Evolutionary conservation across 345 rosid species (phyloP), one percentile per base, ranked within the genome.

Genomic region (Hevea brasiliensis): DNA sequence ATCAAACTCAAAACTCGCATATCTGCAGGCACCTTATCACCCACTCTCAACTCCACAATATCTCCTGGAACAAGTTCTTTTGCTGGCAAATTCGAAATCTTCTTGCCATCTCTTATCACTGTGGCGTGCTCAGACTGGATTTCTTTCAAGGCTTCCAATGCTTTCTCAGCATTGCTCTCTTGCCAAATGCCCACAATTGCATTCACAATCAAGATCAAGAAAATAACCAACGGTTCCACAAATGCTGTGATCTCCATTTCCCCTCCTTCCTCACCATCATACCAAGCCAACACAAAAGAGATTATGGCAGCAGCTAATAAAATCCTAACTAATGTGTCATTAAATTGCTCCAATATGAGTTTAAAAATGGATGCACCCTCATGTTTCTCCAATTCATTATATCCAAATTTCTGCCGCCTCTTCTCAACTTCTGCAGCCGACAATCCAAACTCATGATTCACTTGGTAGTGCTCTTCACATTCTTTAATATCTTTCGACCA

Each of bases 1-100:
- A 86, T 78, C 81, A 87, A 78, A 65, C 75, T 79, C 82, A 89
- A 44, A 44, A 86, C 82, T 67, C 94, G 83, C 98, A 92, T 89
- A 86, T 94, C 97, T 0, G 98, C 96, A 71, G 98, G 93, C 24
- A 88, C 92, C 80, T 94, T 94, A 79, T 94, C 96, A 65, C 98
- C 98, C 44, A 92, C 97, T 74, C 84, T 80, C 48, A 94, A 72
- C 75, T 89, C 97, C 67, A 94, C 97, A 73, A 94, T 84, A 73
- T 94, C 97, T 50, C 97, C 97, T 0, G 93, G 97, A 76, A 94
- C 93, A 74, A 92, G 96, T 59, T 92, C 98, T 78, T 78, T 94
- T 0, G 97, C 97, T 4, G 92, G 89, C 70, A 92, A 72, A 65
- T 77, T 73, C 0, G 85, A 51, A 0, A 87, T 23, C 77, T 70